Evolutionary conservation across 1,284 basidiomycete genomes (phyloP).

Genomic region (Leccinum brunneo-olivaceum): DNA sequence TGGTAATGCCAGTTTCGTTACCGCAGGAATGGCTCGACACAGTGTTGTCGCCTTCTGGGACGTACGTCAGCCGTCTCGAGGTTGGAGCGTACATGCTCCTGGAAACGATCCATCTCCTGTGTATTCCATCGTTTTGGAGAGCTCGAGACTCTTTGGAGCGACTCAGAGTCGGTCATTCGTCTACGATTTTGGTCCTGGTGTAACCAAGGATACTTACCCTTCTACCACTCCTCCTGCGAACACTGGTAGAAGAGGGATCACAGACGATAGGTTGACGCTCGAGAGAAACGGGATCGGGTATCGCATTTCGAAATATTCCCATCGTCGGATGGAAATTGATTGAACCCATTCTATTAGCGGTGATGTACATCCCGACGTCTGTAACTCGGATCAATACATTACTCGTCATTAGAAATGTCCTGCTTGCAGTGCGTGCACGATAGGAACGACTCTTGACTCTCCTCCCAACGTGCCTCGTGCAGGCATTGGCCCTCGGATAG

Average conservation of each 20-base stretch:
- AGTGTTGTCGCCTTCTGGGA: constrained; percentile 75
- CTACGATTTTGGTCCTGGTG: constrained; percentile 66
- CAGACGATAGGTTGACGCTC: constrained; percentile 39
- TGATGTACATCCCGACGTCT: too few species aligned
- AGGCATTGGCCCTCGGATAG: constrained; percentile 22
- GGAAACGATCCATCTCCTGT: constrained; percentile 70
- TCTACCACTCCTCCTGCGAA: constrained; percentile 28
- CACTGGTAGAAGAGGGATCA: constrained; percentile 15
- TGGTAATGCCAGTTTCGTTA: constrained; percentile 54
- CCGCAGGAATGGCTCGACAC: constrained; percentile 68
- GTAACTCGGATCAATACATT: too few species aligned
- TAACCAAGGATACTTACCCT: constrained; percentile 54
- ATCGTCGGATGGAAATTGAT: constrained; percentile 18
- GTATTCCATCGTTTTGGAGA: constrained; percentile 63
- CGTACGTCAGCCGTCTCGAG: constrained; percentile 48
- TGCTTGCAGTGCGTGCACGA: constrained; percentile 15
- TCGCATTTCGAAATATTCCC: constrained; percentile 48
- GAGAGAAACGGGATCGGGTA: constrained; percentile 39
- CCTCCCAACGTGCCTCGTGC: constrained; percentile 18
- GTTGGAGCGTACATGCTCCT: constrained; percentile 73
- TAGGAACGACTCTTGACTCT: constrained; percentile 24
- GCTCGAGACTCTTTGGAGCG: constrained; percentile 66
- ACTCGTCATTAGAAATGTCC: constrained; percentile 4
- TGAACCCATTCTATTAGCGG: background rate
- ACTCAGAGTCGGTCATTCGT: constrained; percentile 70